phyloP scores from a whole-genome alignment of 805 yeast species.

The Starmerella apis region DNA sequence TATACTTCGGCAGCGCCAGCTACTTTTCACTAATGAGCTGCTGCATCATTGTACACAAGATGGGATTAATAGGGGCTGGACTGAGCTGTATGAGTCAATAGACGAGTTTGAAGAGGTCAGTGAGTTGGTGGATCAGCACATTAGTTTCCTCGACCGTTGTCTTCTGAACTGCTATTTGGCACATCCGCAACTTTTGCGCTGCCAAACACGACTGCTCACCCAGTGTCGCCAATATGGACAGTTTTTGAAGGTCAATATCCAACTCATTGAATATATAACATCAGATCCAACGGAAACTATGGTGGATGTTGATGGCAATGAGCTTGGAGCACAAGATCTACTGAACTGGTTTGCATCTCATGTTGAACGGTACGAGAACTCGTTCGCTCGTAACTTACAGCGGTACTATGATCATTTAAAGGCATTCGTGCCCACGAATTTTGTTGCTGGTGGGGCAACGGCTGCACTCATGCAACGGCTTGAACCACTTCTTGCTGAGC shows the following conservation, averaged over 20 bases:
- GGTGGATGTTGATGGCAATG: constrained; percentile 22
- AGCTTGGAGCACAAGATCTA: constrained; percentile 23
- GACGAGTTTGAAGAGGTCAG: constrained; percentile 35
- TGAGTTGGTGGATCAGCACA: constrained; percentile 38
- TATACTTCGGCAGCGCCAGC: constrained; percentile 40
- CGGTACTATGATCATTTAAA: constrained; percentile 11
- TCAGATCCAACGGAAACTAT: constrained; percentile 24
- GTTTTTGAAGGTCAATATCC: constrained; percentile 23
- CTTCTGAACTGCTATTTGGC: constrained; percentile 60
- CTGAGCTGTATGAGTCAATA: constrained; percentile 31
- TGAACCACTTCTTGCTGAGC: constrained; percentile 4
- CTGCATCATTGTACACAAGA: constrained; percentile 47
- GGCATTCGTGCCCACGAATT: constrained; percentile 5
- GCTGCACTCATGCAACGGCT: constrained; percentile 9
- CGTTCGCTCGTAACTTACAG: constrained; percentile 33
- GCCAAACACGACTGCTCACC: constrained; percentile 36
- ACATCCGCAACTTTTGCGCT: constrained; percentile 42
- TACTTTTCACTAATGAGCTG: constrained; percentile 46
- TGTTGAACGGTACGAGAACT: constrained; percentile 29
- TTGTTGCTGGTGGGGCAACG: constrained; percentile 9
- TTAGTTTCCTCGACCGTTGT: constrained; percentile 50
- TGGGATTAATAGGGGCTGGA: constrained; percentile 50
- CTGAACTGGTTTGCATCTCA: constrained; percentile 26
- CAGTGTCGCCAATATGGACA: constrained; percentile 28
- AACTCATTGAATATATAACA: constrained; percentile 25